These are phyloP conservation scores for Colletotrichum sp. DNA, from an alignment of 2,329 filamentous ascomycete genomes.

Conservation along the genomic window DNA sequence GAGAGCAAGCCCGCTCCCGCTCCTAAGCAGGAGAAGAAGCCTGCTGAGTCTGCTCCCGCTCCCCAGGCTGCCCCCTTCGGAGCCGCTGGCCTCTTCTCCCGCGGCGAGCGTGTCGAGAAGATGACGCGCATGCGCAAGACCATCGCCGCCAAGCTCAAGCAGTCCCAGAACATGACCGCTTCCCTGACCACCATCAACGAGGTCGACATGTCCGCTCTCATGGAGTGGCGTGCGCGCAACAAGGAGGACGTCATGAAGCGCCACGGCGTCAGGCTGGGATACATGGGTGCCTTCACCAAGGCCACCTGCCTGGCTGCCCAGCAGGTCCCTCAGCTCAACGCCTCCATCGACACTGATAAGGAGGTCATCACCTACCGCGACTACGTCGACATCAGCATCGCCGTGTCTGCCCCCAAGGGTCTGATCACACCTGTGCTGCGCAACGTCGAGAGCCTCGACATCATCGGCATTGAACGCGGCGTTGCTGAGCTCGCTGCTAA, in stretches of 20 bases:
- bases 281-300: conserved; percentile 80
- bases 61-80: background rate
- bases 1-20: conserved; percentile 9
- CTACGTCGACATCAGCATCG: conserved; percentile 76
- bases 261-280: conserved; percentile 56
- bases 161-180: conserved; percentile 73
- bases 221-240: conserved; percentile 68
- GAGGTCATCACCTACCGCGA: conserved; percentile 63
- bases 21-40: background rate
- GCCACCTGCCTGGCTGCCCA: conserved; percentile 69
- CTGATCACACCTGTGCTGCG: conserved; percentile 79
- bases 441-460: conserved; percentile 58
- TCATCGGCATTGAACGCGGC: conserved; percentile 51
- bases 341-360: conserved; percentile 60
- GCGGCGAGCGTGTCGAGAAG: conserved; percentile 27
- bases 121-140: conserved; percentile 76
- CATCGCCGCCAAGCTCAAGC: conserved; percentile 70
- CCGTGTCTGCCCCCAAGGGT: conserved; percentile 73
- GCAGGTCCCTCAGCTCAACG: conserved; percentile 75
- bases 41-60: background rate
- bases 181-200: conserved; percentile 66
- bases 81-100: conserved; percentile 7
- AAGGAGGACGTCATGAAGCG: conserved; percentile 49
- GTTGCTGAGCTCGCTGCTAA: conserved; percentile 68
- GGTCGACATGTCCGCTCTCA: conserved; percentile 65